Base-by-base conservation (phyloP, 225 moss, liverwort and hornwort genomes). In the Pseudisothecium myosuroides region DNA sequence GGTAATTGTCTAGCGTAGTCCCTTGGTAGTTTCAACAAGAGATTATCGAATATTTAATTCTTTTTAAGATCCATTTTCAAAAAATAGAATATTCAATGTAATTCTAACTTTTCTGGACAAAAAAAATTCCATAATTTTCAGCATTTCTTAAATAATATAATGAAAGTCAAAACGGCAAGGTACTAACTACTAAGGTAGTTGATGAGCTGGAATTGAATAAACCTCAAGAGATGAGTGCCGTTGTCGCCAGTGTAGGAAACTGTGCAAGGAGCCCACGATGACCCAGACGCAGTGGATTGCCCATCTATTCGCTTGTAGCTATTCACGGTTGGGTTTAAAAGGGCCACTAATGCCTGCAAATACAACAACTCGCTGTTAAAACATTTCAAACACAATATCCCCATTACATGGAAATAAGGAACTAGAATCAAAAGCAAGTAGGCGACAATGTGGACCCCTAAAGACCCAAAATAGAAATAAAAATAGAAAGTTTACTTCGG, bases 241-340 rank as follows among this genome's bases (percentile, higher is more conserved):
- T 98, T 98, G 91, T 98, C 96, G 89, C 98, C 97, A 47, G 97
- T 92, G 91, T 93, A 98, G 27, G 98, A 96, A 71, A 96, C 79
- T 64, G 96, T 93, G 77, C 93, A 90, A 77, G 98, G 98, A 89
- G 98, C 98, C 98, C 98, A 98, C 12, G 97, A 94, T 28, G 97
- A 97, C 37, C 98, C 98, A 76, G 98, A 98, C 14, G 94, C 89
- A 54, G 97, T 96, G 49, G 91, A 93, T 75, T 91, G 91, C 66
- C 95, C 97, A 88, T 96, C 93, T 74, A 97, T 96, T 47, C 97
- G 94, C 94, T 98, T 98, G 92, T 95, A 98, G 88, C 98, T 98
- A 76, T 98, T 98, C 88, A 98, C 97, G 9, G 96, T 96, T 45
- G 98, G 97, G 89, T 98, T 97, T 80, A 94, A 90, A 65, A 98